Evolutionary conservation across 305 asterid genomes (phyloP).

Genomic region (Euphrasia arctica): DNA sequence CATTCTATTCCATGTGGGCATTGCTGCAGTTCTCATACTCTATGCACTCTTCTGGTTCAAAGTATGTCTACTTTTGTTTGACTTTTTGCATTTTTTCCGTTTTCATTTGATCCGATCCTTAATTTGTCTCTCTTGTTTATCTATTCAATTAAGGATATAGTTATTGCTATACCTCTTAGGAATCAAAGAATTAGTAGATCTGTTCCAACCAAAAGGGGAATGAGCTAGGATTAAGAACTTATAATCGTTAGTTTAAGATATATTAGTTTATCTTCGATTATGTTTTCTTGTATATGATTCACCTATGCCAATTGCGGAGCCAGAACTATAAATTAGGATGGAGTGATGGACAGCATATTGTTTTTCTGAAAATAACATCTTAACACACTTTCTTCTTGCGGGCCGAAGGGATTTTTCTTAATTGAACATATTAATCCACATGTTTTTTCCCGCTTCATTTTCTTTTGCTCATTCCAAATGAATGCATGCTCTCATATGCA

Average conservation of each 20-base stretch:
- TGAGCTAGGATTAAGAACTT: too few species aligned
- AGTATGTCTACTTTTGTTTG: constrained; percentile 45
- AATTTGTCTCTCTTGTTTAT: constrained; percentile 1
- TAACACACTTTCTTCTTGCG: too few species aligned
- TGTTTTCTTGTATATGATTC: constrained; percentile 2
- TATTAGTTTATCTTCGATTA: constrained; percentile 6
- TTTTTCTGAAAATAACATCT: not conserved
- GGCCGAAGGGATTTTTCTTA: too few species aligned
- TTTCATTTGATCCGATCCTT: not conserved
- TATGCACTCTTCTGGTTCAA: constrained; percentile 84
- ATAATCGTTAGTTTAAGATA: not conserved
- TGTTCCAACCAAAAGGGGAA: too few species aligned
- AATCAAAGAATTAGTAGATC: too few species aligned
- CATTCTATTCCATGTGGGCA: constrained; percentile 72
- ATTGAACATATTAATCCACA: too few species aligned
- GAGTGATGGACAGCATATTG: not conserved
- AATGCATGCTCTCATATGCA: too few species aligned
- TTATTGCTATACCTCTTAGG: not conserved
- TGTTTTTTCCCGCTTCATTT: too few species aligned
- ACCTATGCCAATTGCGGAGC: not conserved
- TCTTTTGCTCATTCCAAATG: too few species aligned
- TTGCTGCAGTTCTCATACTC: constrained; percentile 79
- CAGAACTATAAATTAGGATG: not conserved
- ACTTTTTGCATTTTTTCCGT: not conserved
- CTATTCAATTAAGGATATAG: not conserved